Conservation (phyloP, 768 basidiomycete genomes). For the Lactifluus rugatus region DNA sequence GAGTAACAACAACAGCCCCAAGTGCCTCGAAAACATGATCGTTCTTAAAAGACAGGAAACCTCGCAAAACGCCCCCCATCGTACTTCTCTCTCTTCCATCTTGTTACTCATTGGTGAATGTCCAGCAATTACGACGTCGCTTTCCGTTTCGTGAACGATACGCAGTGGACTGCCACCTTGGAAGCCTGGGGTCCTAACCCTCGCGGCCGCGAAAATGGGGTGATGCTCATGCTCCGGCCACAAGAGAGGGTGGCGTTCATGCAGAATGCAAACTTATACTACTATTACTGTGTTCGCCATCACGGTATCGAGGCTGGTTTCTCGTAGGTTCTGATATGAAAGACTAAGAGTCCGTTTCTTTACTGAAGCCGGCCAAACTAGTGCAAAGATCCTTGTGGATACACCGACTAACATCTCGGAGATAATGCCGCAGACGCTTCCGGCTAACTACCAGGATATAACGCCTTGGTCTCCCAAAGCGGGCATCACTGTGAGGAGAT, state of each 20-base stretch:
- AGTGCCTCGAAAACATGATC: not conserved
- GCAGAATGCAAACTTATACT: conserved; percentile 38
- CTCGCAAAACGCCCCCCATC: not conserved
- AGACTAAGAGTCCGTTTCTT: not conserved
- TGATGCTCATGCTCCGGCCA: conserved; percentile 27
- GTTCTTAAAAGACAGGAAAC: not conserved
- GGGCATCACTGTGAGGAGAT: conserved; percentile 13
- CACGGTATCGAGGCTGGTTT: conserved; percentile 32
- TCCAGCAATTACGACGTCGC: conserved; percentile 40
- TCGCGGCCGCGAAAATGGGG: conserved; percentile 25
- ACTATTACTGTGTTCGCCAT: conserved; percentile 39
- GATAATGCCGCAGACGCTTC: conserved; percentile 9
- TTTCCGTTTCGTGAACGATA: conserved; percentile 44
- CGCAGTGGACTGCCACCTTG: conserved; percentile 30
- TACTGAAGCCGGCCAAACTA: not conserved
- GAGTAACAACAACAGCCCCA: conserved; percentile 1
- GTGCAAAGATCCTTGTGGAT: conserved; percentile 10
- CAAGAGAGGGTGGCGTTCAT: conserved; percentile 39
- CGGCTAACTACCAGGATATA: conserved; percentile 7
- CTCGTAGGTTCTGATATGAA: conserved; percentile 31
- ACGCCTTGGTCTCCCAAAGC: conserved; percentile 2
- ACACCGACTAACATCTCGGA: conserved; percentile 11
- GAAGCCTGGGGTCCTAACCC: conserved; percentile 26
- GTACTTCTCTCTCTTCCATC: not conserved
- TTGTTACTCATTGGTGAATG: not conserved